Evolutionary conservation across 1,284 basidiomycete genomes (phyloP).

Genomic region (Inonotus hispidus): DNA sequence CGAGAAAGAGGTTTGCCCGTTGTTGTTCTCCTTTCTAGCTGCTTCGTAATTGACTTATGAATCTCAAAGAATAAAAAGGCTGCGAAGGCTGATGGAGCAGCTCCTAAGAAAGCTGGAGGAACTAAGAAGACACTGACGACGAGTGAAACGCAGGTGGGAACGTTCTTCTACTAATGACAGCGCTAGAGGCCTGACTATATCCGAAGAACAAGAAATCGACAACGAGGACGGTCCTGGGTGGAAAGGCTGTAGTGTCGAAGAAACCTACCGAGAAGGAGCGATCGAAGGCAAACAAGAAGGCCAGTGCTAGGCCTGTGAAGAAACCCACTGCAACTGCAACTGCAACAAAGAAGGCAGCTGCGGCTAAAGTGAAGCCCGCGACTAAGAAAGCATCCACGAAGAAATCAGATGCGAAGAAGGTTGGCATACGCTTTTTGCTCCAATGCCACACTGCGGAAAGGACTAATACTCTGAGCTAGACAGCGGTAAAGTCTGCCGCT

Average conservation of each 20-base stretch:
- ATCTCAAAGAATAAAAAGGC: conserved; percentile 25
- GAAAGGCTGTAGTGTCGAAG: conserved; percentile 28
- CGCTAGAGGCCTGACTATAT: not conserved
- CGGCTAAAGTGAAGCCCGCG: conserved; percentile 3
- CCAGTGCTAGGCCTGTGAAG: conserved; percentile 4
- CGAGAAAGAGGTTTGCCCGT: conserved; percentile 12
- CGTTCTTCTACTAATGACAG: too few species aligned
- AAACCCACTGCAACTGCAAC: conserved; percentile 9
- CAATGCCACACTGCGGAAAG: not conserved
- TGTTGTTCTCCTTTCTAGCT: conserved; percentile 28
- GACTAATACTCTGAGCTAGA: conserved; percentile 18
- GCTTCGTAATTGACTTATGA: conserved; percentile 36
- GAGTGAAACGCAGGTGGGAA: conserved; percentile 9
- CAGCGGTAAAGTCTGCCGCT: conserved; percentile 27
- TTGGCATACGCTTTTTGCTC: conserved; percentile 2
- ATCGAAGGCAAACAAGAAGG: not conserved
- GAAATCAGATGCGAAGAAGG: conserved; percentile 40
- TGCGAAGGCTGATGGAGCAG: not conserved
- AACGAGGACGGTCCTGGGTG: not conserved
- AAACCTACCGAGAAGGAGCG: conserved; percentile 34
- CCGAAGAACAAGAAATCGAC: conserved; percentile 13
- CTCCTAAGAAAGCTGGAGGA: not conserved
- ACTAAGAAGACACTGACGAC: conserved; percentile 9
- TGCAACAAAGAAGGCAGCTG: conserved; percentile 25
- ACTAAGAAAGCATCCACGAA: conserved; percentile 34